Conservation (phyloP, 371 early-diverging fungal genomes). For the Mitosporidium daphniae region DNA sequence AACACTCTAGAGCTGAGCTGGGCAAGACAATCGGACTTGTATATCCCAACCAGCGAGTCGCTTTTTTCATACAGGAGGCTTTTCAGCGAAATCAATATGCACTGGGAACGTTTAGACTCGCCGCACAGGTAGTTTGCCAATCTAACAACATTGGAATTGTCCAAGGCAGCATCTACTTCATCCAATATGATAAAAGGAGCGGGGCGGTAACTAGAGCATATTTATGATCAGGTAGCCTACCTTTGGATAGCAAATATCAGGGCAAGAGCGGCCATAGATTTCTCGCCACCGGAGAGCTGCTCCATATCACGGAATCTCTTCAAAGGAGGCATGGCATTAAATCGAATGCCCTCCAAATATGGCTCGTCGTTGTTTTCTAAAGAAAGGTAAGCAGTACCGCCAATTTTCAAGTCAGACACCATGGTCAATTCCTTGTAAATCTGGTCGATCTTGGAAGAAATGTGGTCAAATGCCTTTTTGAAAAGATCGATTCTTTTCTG, state of each 20-base stretch:
- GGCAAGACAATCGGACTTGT: no score
- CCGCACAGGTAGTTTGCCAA: slow-evolving; percentile 50
- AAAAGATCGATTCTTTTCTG: slow-evolving; percentile 38
- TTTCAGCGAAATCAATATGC: slow-evolving; percentile 91
- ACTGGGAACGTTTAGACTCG: slow-evolving; percentile 26
- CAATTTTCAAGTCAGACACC: slow-evolving; percentile 37
- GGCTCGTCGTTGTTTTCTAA: slow-evolving; percentile 78
- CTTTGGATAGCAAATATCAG: slow-evolving; percentile 83
- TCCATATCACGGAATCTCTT: slow-evolving; percentile 96
- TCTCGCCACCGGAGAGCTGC: slow-evolving; percentile 92
- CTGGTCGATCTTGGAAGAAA: slow-evolving; percentile 42
- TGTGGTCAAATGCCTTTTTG: slow-evolving; percentile 46
- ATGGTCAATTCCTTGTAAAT: slow-evolving; percentile 73
- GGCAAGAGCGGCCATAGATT: slow-evolving; percentile 76
- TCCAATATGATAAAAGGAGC: slow-evolving; percentile 97
- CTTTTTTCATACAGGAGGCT: slow-evolving; percentile 64
- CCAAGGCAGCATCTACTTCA: slow-evolving; percentile 95
- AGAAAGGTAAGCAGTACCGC: slow-evolving; percentile 65
- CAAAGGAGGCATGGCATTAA: slow-evolving; percentile 95
- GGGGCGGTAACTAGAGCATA: slow-evolving; percentile 23
- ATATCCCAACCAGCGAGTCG: slow-evolving; percentile 76
- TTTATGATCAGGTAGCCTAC: slow-evolving; percentile 4
- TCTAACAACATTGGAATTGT: slow-evolving; percentile 68
- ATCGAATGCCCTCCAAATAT: slow-evolving; percentile 56
- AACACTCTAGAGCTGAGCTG: no score